Evolutionary conservation across 139 green algal species (phyloP), one percentile per base, ranked within the genome.

Genomic region (Chlorella sp.): DNA sequence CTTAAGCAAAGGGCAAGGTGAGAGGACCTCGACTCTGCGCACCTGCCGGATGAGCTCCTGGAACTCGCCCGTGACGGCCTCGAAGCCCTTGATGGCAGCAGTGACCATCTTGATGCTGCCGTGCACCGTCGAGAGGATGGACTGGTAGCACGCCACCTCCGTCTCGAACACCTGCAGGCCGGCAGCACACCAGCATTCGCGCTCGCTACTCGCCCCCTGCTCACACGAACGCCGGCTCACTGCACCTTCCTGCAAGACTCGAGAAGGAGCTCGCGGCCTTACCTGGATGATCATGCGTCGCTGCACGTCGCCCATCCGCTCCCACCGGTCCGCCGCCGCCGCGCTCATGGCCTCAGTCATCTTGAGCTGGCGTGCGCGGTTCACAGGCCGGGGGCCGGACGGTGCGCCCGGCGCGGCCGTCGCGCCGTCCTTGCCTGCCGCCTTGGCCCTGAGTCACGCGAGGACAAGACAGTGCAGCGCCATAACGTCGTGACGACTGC

Each of bases 301-400:
- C 63, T 74, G 35, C 32, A 69, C 50, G 5, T 74, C 62, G 31
- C 55, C 30, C 49, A 74, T 70, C 31, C 50, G 63, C 35, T 36
- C 51, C 77, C 77, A 83, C 26, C 77, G 77, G 62, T 69, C 69
- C 62, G 32, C 1, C n/a, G 73, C 77, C 32, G 49, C 69, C 10
- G 30, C 51, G 64, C 69, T 83, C 72, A 83, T 83, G 26, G 59
- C 35, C 73, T 83, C 77, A 29, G 69, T 78, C 77, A 83, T 83
- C 68, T 76, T 76, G 24, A 75, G 49, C 62, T 76, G 71, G 4
- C 71, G 71, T 4, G 71, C 71, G 31, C 71, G 71, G 61, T 71
- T 76, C 36, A 67, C 36, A 5, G 61, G 32, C 29, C 68, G 68
- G 3, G 55, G 51, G 6, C 29, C 23, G 6, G 51, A 3, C 29